Percentiles rank a stretch among this genome's conserved stretches.
phyloP scores from a whole-genome alignment of 805 yeast species.

The Priceomyces fermenticarens region DNA sequence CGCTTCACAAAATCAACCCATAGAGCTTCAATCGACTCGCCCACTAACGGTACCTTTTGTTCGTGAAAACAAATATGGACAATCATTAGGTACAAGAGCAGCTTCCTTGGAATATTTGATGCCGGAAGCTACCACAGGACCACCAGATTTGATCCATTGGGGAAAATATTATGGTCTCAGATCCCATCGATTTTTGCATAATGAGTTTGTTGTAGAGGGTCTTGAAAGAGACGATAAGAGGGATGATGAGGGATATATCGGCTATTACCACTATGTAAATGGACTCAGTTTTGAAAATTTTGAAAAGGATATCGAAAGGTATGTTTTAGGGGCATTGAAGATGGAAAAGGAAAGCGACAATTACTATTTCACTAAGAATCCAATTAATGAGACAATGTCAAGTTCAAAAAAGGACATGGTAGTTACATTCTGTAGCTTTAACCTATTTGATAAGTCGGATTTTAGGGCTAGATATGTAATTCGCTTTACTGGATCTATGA shows the following conservation, averaged over 20 bases:
- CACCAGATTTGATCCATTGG: slow-evolving; percentile 39
- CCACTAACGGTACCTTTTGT: slow-evolving; percentile 14
- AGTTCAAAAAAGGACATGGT: slow-evolving; percentile 19
- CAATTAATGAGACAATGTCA: slow-evolving; percentile 4
- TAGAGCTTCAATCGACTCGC: too few species aligned
- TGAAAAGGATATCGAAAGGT: slow-evolving; percentile 25
- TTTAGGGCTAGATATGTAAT: slow-evolving; percentile 60
- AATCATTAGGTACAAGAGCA: slow-evolving; percentile 23
- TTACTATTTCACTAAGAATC: slow-evolving; percentile 15
- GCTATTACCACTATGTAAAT: slow-evolving; percentile 37
- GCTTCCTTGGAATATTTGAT: slow-evolving; percentile 16
- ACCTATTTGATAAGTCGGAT: slow-evolving; percentile 71
- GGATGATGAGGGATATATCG: slow-evolving; percentile 39
- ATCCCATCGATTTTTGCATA: slow-evolving; percentile 21
- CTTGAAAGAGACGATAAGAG: slow-evolving; percentile 9
- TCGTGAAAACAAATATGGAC: slow-evolving; percentile 29
- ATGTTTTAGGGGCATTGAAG: slow-evolving; percentile 26
- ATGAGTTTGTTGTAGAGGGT: slow-evolving; percentile 21
- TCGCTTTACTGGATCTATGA: slow-evolving; percentile 14
- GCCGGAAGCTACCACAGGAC: slow-evolving; percentile 21
- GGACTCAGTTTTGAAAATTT: slow-evolving; percentile 24
- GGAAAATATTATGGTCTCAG: slow-evolving; percentile 32
- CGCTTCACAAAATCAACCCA: too few species aligned
- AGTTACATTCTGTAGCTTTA: slow-evolving; percentile 66
- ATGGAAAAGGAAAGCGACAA: slow-evolving; percentile 14